Evolutionary conservation across 805 yeast genomes (phyloP), one percentile per base, ranked within the genome.

Genomic region (Yueomyces sp.): DNA sequence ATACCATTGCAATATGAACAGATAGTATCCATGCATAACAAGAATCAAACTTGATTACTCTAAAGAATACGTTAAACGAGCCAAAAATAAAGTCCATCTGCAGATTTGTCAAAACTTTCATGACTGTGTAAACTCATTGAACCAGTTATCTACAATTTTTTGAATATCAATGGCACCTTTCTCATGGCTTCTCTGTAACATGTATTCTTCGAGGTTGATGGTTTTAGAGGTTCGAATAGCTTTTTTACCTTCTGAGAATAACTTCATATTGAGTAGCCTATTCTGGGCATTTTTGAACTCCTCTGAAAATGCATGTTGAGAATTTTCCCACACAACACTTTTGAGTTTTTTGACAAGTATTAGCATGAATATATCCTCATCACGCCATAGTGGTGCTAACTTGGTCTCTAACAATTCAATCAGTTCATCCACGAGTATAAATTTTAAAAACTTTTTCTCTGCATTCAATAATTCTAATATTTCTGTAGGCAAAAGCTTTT

Each of bases 1-100:
- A 79, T 86, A 30, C 85, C 88, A 0, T 52, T 61, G 4, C 60
- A 59, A 30, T 64, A 65, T 41, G 58, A 56, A 32, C 53, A 63
- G 28, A 61, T 72, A 12, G 39, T 59, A 6, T 48, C 52, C 39
- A 49, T 56, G 45, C 50, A 55, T 42, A 38, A 36, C 37, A 30
- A 30, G 9, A 9, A 30, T 9, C 33, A 30, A 6, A 30, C 6
- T 30, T 30, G 9, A 30, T 30, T 6, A 6, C 9, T 30, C 1
- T 30, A 30, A 19, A 19, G 19, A 19, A 19, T 19, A 19, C 19
- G 19, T 39, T 4, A 27, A 37, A 26, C 44, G 39, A 34, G 26
- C 39, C 3, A 29, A 32, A 11, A 33, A 33, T 34, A 42, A 42
- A 38, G 32, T 42, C 11, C 39, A 39, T 36, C 37, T 36, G n/a